Base-by-base conservation (phyloP, 2,329 filamentous ascomycete species). In the Aureobasidium uvarum region DNA sequence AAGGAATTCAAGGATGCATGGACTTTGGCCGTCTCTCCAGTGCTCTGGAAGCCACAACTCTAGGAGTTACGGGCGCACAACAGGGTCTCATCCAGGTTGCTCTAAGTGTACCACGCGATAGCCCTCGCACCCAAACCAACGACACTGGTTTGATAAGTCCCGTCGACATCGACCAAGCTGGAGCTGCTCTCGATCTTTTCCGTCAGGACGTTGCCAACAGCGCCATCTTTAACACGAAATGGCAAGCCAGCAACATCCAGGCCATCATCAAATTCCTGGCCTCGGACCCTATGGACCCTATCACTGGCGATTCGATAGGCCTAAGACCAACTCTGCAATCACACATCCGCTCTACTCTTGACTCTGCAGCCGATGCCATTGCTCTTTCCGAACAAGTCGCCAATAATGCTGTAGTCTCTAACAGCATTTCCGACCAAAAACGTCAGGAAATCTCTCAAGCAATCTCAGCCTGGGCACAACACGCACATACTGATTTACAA, bases 401-500 rank as follows among this genome's bases (percentile, higher is more conserved):
- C 28, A 74, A 76, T 20, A 65, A 71, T 11, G 68, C 74, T 13
- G 71, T 73, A 39, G 70, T 71, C 0, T 68, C 76, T 8, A 72
- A 79, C 1, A 71, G 70, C 2, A 77, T 81, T 10, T 74, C 81
- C 3, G 73, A 82, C 10, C 71, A 76, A 25, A 78, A 79, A 43
- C 77, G 80, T n/a, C 70, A 76, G 18, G 73, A 76, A 5, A 79
- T 96, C n/a, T 80, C 85, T 50, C 74, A 76, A 2, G 83, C 82
- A 1, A 84, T 96, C 0, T 81, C 85, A 0, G 76, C 79, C 3
- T 97, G 93, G 92, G 88, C 92, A 0, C 88, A 94, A 71, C 81
- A 81, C 25, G 91, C 91, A 0, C 94, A 98, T 74, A 84, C 86
- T 0, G 94, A 98, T 76, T 83, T 98, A 8, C 90, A 92, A 68